These are phyloP conservation scores for Eutrema salsugineum DNA, from an alignment of 441 rosid species.

Conservation along the genomic window DNA sequence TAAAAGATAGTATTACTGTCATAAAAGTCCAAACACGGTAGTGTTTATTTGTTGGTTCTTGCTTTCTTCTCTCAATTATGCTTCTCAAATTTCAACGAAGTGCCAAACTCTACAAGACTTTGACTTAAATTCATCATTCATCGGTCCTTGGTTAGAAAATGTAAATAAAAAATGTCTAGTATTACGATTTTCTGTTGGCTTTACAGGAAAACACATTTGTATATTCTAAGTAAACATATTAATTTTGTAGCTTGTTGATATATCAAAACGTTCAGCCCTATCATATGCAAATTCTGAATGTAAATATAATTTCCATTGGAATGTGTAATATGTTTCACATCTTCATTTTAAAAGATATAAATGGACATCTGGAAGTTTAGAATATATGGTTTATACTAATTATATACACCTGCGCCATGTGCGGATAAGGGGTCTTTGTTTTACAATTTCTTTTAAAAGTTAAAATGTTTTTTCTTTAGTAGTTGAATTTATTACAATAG, in stretches of 20 bases:
- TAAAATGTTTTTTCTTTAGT: no score
- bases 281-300: background rate
- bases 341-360: background rate
- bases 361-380: background rate
- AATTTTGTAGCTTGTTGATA: background rate
- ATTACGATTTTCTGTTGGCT: background rate
- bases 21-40: conserved; percentile 1
- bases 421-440: no score
- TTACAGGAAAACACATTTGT: background rate
- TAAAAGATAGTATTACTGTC: background rate
- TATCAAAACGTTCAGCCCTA: background rate
- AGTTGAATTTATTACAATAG: no score
- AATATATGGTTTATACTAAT: background rate
- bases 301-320: background rate
- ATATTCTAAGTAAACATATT: background rate
- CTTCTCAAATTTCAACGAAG: conserved; percentile 21
- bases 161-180: background rate
- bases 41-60: conserved; percentile 4
- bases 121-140: background rate
- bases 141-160: background rate
- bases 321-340: background rate
- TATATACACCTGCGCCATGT: no score
- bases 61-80: conserved; percentile 3
- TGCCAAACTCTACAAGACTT: conserved; percentile 26
- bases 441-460: no score